Evolutionary conservation across 129 eudicot genomes (phyloP).

Genomic region (Glebionis coronaria): DNA sequence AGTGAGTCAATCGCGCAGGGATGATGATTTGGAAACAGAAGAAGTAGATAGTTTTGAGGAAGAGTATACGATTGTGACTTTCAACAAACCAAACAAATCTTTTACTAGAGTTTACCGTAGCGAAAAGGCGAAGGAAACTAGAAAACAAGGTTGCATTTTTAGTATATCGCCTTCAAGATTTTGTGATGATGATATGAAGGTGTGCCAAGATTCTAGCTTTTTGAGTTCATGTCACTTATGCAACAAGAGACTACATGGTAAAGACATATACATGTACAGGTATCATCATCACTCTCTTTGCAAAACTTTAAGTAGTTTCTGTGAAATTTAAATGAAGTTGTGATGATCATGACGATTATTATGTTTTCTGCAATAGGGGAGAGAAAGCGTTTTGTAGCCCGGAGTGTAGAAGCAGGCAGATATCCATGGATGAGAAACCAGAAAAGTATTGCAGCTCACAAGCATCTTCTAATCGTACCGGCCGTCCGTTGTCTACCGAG

Average conservation of each 20-base stretch:
- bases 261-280: constrained; percentile 91
- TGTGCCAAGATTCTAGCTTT: constrained; percentile 41
- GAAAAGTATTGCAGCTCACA: constrained; percentile 46
- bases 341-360: background rate
- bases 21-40: constrained; percentile 10
- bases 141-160: constrained; percentile 37
- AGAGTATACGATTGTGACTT: constrained; percentile 57
- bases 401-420: constrained; percentile 71
- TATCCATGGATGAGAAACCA: constrained; percentile 59
- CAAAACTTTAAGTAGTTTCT: background rate
- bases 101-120: constrained; percentile 44
- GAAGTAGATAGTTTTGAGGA: constrained; percentile 28
- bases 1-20: constrained; percentile 21
- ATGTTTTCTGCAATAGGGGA: constrained; percentile 47
- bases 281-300: too few relatives aligned
- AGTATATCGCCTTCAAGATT: constrained; percentile 41
- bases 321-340: background rate
- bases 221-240: constrained; percentile 63
- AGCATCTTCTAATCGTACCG: constrained; percentile 41
- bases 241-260: constrained; percentile 59
- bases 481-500: constrained; percentile 43
- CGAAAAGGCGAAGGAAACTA: constrained; percentile 12
- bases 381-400: constrained; percentile 87
- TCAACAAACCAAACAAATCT: constrained; percentile 43
- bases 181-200: constrained; percentile 35